A percentile compares a stretch with the other conserved stretches of the same genome.
phyloP scores from a whole-genome alignment of 208 protist genomes.

The Trypanosomatidae sp. region DNA sequence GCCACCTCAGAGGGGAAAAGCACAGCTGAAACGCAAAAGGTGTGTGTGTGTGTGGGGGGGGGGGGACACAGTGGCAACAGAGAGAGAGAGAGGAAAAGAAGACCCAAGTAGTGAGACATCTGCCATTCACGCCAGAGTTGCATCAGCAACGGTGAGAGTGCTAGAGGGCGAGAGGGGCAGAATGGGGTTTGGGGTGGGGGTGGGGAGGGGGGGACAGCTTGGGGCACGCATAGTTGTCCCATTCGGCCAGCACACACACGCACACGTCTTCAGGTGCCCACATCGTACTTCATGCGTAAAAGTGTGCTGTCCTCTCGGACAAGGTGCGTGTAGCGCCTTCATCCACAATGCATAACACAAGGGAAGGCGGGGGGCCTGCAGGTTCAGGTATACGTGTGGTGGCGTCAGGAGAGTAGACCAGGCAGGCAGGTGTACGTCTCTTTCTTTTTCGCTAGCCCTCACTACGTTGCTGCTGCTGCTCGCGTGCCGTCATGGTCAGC shows the following conservation, averaged over 20 bases:
- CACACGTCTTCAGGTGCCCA: neutral
- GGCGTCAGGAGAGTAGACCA: neutral
- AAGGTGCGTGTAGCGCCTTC: neutral
- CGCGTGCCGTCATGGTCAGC: conserved; percentile 18
- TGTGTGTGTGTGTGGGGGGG: no score
- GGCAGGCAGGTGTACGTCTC: neutral
- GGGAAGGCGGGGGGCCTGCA: neutral
- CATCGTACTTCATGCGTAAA: neutral
- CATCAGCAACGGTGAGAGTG: neutral
- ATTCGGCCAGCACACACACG: neutral
- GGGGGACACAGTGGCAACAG: neutral
- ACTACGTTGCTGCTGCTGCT: conserved; percentile 9
- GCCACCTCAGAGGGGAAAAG: neutral
- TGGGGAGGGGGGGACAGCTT: neutral
- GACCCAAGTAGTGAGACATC: neutral
- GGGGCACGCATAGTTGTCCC: neutral
- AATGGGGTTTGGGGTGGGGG: neutral
- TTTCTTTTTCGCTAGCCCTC: neutral
- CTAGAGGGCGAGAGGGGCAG: neutral
- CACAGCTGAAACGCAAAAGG: neutral
- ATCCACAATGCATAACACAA: neutral
- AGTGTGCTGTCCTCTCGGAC: neutral
- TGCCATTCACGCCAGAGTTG: neutral
- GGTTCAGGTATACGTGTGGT: neutral
- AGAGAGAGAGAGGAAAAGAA: neutral